Conservation (phyloP, 805 yeast genomes). For the Candida boidinii region DNA sequence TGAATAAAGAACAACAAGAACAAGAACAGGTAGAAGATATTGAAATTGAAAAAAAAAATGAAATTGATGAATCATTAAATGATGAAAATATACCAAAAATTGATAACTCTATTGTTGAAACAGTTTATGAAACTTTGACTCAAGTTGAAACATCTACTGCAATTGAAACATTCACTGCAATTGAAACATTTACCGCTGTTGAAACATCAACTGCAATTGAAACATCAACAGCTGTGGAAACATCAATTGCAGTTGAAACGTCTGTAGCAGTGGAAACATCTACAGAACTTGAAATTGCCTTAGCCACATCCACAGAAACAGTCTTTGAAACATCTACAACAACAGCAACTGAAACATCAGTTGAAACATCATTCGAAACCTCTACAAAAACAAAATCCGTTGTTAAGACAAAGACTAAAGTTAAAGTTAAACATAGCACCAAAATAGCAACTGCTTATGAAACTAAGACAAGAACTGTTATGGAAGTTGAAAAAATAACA, state of each 20-base stretch:
- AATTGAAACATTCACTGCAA: background rate
- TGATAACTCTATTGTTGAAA: conserved; percentile 3
- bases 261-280: background rate
- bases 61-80: background rate
- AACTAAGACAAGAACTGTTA: background rate
- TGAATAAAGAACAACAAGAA: no score
- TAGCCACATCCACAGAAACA: background rate
- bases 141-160: background rate
- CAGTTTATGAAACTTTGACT: conserved; percentile 5
- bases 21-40: background rate
- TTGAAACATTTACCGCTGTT: conserved; percentile 2
- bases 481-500: background rate
- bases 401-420: no score
- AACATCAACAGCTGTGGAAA: conserved; percentile 3
- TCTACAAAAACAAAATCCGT: no score
- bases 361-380: background rate
- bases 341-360: background rate
- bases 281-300: conserved; percentile 1
- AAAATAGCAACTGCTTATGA: no score
- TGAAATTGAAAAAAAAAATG: background rate
- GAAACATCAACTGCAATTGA: conserved; percentile 4
- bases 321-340: background rate
- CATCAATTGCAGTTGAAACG: conserved; percentile 1
- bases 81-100: conserved; percentile 1
- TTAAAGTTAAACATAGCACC: no score